These are phyloP conservation scores for Primulina tabacum DNA, from an alignment of 257 asterid species.

Conservation along the genomic window DNA sequence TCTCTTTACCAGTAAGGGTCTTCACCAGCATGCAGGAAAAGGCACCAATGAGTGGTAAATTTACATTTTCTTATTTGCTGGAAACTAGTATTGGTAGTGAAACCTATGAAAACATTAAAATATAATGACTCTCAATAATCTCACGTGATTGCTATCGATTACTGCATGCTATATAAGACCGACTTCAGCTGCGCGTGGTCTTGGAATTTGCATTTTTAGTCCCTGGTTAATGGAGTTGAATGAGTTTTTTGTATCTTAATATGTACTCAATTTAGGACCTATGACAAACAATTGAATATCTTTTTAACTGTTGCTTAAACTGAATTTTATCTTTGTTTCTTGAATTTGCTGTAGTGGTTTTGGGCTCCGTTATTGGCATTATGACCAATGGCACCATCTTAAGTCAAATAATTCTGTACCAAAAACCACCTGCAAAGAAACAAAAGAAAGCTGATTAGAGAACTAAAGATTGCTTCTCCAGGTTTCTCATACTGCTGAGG, in stretches of 20 bases:
- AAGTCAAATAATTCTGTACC: constrained; percentile 72
- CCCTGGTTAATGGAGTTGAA: not conserved
- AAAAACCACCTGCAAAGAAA: constrained; percentile 55
- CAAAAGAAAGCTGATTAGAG: constrained; percentile 72
- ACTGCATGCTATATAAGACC: not conserved
- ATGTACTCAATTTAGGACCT: not conserved
- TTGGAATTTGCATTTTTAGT: not conserved
- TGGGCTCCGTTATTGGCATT: constrained; percentile 79
- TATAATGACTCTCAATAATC: not conserved
- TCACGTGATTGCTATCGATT: not conserved
- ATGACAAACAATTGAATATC: not conserved
- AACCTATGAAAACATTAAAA: not conserved
- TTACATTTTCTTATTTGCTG: constrained; percentile 18
- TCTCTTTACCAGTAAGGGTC: constrained; percentile 70
- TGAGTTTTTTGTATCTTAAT: not conserved
- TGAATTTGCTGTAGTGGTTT: constrained; percentile 46
- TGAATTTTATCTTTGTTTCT: constrained; percentile 5
- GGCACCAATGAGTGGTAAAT: constrained; percentile 87
- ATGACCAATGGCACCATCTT: constrained; percentile 81
- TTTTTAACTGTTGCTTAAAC: not conserved
- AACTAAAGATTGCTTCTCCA: constrained; percentile 13
- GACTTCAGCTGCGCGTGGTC: not conserved
- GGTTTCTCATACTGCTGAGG: not conserved
- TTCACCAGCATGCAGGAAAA: constrained; percentile 92
- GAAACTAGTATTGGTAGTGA: not conserved